A percentile compares a stretch with the other conserved stretches of the same genome.
phyloP scores from a whole-genome alignment of 202 grass and related monocot genomes.

The Bolboschoenoplectus hybrid region DNA sequence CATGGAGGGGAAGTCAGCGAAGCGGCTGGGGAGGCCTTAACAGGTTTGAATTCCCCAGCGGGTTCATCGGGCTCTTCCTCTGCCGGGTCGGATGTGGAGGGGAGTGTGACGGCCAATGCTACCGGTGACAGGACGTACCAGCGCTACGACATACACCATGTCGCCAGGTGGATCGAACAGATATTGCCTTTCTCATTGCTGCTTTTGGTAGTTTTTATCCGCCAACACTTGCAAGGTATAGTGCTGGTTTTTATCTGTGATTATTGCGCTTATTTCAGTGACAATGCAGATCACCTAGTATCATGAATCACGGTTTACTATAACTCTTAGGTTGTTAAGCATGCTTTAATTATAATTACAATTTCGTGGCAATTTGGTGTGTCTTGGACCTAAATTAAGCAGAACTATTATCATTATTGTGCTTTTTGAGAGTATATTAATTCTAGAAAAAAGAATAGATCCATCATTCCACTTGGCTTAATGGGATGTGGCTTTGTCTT shows the following conservation, averaged over 20 bases:
- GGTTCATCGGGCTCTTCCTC: slow-evolving; percentile 41
- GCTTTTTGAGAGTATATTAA: neutral
- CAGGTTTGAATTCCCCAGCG: slow-evolving; percentile 36
- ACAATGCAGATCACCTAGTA: slow-evolving; percentile 16
- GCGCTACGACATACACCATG: slow-evolving; percentile 89
- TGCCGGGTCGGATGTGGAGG: slow-evolving; percentile 52
- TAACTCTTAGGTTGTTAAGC: neutral
- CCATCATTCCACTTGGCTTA: neutral
- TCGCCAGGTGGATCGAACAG: slow-evolving; percentile 92
- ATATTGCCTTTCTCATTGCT: slow-evolving; percentile 94
- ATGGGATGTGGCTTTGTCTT: neutral
- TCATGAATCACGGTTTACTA: neutral
- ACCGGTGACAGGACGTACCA: slow-evolving; percentile 72
- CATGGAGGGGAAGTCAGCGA: slow-evolving; percentile 28
- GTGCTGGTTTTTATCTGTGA: slow-evolving; percentile 2
- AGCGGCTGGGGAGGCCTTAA: neutral
- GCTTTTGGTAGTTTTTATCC: slow-evolving; percentile 96
- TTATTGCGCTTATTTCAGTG: slow-evolving; percentile 9
- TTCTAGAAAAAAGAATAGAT: neutral
- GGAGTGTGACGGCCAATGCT: slow-evolving; percentile 46
- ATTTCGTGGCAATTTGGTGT: neutral
- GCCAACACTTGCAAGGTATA: slow-evolving; percentile 95
- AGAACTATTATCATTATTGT: neutral
- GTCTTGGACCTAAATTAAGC: slow-evolving; percentile 10
- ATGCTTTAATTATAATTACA: neutral